Evolutionary conservation across 495 filamentous ascomycete species (phyloP).

Genomic region (Lophium mytilinum): DNA sequence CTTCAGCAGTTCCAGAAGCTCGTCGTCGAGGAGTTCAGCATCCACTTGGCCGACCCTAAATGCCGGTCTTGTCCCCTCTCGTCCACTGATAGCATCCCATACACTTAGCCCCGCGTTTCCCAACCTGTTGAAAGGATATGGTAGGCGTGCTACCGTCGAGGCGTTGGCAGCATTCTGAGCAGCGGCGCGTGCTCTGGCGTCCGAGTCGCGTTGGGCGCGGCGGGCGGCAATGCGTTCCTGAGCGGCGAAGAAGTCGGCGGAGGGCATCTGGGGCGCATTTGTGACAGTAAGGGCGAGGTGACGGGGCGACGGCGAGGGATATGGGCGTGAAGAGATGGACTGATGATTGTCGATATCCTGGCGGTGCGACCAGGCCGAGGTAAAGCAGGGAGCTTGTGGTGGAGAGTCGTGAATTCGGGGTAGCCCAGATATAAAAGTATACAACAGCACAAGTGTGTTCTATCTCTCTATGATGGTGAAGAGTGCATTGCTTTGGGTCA

Average conservation of each 20-base stretch:
- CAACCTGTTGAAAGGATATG: constrained; percentile 55
- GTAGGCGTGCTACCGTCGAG: constrained; percentile 44
- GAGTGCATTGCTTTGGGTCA: too few species aligned
- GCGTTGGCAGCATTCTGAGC: constrained; percentile 52
- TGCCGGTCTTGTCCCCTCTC: constrained; percentile 71
- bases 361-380: not conserved
- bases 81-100: constrained; percentile 65
- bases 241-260: constrained; percentile 73
- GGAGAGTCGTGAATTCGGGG: not conserved
- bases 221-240: constrained; percentile 76
- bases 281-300: not conserved
- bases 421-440: too few species aligned
- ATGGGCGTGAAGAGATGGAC: not conserved
- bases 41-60: constrained; percentile 96
- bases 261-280: constrained; percentile 48
- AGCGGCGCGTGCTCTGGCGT: constrained; percentile 48
- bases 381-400: not conserved
- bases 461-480: too few species aligned
- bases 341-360: not conserved
- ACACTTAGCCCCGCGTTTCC: constrained; percentile 47
- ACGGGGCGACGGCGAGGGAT: not conserved
- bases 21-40: constrained; percentile 90
- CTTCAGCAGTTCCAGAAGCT: constrained; percentile 76
- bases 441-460: too few species aligned
- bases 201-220: constrained; percentile 60